Conservation (phyloP, 2,329 filamentous ascomycete genomes). For the Fusarium sp. region DNA sequence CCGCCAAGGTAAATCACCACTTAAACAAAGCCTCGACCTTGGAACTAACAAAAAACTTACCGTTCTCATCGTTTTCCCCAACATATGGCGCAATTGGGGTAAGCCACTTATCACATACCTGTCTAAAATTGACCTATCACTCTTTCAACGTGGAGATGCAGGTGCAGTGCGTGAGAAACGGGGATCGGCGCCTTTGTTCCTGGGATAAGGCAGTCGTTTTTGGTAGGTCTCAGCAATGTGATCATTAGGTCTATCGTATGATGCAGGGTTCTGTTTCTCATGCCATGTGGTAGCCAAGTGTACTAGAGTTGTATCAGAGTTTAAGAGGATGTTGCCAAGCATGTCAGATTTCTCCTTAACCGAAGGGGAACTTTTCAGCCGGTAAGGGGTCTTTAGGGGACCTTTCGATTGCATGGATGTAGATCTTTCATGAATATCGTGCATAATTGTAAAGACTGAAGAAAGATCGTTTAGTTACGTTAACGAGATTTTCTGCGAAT, state of each 20-base stretch:
- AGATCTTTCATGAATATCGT: not conserved
- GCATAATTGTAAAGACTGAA: not conserved
- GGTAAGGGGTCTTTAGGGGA: not conserved
- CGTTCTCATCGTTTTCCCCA: not conserved
- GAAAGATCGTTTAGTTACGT: too few species aligned
- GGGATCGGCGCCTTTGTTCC: not conserved
- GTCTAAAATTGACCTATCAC: not conserved
- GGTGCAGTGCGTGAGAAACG: not conserved
- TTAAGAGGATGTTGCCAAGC: not conserved
- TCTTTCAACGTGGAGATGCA: not conserved
- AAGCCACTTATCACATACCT: conserved; percentile 15
- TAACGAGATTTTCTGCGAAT: not conserved
- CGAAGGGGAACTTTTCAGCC: not conserved
- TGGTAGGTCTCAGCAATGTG: not conserved
- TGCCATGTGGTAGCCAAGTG: not conserved
- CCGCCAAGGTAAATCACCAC: not conserved
- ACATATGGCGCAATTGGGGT: not conserved
- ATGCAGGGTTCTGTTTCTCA: not conserved
- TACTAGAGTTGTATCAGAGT: not conserved
- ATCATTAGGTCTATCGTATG: conserved; percentile 1
- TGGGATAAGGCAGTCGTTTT: not conserved
- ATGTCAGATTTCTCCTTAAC: not conserved
- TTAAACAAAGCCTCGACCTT: not conserved
- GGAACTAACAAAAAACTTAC: not conserved
- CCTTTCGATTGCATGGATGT: not conserved